Percentiles rank a stretch among this genome's conserved stretches.
These are phyloP conservation scores for Prunus mongolica DNA, from an alignment of 306 rosid genomes.

Conservation along the genomic window DNA sequence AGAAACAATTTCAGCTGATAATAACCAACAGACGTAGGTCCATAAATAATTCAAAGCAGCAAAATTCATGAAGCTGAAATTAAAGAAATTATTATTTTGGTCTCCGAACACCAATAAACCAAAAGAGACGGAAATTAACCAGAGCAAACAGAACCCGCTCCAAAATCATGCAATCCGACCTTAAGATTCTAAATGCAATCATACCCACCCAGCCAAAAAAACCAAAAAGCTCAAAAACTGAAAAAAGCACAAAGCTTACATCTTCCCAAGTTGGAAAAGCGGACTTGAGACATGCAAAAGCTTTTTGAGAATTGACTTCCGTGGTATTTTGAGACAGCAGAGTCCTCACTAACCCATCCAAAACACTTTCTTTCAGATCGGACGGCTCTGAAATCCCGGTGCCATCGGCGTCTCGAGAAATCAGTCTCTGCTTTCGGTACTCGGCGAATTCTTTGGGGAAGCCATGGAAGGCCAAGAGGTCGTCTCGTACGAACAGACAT, in stretches of 20 bases:
- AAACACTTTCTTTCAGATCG: conserved; percentile 46
- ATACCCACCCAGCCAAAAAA: background rate
- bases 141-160: background rate
- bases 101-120: background rate
- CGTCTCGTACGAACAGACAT: conserved; percentile 63
- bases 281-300: conserved; percentile 75
- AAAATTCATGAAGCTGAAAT: background rate
- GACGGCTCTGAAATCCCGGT: conserved; percentile 2
- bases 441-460: conserved; percentile 69
- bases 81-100: background rate
- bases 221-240: background rate
- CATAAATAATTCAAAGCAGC: background rate
- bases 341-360: conserved; percentile 80
- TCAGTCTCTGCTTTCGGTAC: conserved; percentile 44
- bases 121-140: background rate
- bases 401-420: background rate
- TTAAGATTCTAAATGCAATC: background rate
- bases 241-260: conserved; percentile 20
- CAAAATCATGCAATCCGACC: background rate
- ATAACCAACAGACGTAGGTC: background rate
- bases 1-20: background rate
- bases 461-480: conserved; percentile 66
- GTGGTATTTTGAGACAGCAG: conserved; percentile 90
- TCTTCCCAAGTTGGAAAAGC: conserved; percentile 62
- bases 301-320: conserved; percentile 56